Evolutionary conservation across 495 filamentous ascomycete genomes (phyloP).

Genomic region (Coniosporium apollinis): DNA sequence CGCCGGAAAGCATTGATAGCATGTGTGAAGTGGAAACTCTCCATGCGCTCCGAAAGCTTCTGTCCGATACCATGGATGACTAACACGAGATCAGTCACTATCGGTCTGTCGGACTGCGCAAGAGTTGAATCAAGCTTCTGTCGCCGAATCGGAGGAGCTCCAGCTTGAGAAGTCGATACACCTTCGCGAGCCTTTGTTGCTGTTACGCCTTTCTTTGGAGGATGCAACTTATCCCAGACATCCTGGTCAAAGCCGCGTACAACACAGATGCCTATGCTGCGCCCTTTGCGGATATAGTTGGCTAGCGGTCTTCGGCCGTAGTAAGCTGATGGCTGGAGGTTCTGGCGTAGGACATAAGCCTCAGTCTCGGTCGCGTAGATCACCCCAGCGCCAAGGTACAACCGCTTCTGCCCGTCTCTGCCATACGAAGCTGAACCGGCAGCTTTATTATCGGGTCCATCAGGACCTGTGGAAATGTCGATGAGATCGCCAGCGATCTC

Average conservation of each 20-base stretch:
- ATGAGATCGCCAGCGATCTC: slow-evolving; percentile 22
- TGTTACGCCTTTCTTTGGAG: slow-evolving; percentile 32
- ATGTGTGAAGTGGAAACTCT: slow-evolving; percentile 94
- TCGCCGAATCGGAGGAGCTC: slow-evolving; percentile 16
- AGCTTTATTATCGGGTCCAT: slow-evolving; percentile 25
- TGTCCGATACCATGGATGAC: slow-evolving; percentile 94
- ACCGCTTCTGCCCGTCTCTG: slow-evolving; percentile 15
- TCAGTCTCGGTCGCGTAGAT: slow-evolving; percentile 62
- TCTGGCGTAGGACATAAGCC: slow-evolving; percentile 69
- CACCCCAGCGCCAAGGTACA: slow-evolving; percentile 54
- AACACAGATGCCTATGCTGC: slow-evolving; percentile 68
- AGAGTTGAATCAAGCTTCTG: slow-evolving; percentile 20
- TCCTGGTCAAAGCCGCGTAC: slow-evolving; percentile 70
- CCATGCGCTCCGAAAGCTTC: slow-evolving; percentile 86
- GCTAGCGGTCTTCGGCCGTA: slow-evolving; percentile 60
- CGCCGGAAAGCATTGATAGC: slow-evolving; percentile 84
- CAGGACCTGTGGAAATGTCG: slow-evolving; percentile 22
- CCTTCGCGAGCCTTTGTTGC: slow-evolving; percentile 34
- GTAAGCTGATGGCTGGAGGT: slow-evolving; percentile 61
- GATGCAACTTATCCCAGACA: slow-evolving; percentile 61
- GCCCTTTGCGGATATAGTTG: slow-evolving; percentile 65
- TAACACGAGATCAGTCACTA: slow-evolving; percentile 72
- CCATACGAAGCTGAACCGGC: slow-evolving; percentile 19
- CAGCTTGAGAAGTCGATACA: slow-evolving; percentile 20
- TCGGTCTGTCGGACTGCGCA: slow-evolving; percentile 43